phyloP scores from a whole-genome alignment of 2,329 filamentous ascomycete species.

The Ascocoryne sarcoides region DNA sequence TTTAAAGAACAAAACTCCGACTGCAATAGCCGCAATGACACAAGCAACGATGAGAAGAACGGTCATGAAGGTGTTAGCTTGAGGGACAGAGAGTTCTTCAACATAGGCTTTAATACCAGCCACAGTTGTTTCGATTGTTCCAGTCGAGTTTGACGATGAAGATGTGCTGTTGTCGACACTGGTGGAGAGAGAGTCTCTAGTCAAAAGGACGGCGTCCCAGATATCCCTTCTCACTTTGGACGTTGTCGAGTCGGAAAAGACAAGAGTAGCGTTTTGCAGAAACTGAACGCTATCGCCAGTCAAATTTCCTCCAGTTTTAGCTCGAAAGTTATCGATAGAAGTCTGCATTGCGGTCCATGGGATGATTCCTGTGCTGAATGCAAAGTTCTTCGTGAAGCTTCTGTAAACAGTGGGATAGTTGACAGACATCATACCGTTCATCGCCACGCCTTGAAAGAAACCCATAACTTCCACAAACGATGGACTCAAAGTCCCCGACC shows the following conservation, averaged over 20 bases:
- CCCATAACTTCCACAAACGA: conserved; percentile 78
- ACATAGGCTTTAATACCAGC: conserved; percentile 73
- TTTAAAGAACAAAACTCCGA: conserved; percentile 83
- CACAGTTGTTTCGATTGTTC: conserved; percentile 43
- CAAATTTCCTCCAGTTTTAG: conserved; percentile 75
- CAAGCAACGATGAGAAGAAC: conserved; percentile 84
- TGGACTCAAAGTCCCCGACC: conserved; percentile 62
- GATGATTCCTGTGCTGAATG: conserved; percentile 77
- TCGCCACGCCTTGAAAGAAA: conserved; percentile 89
- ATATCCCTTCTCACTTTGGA: background rate
- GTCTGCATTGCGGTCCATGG: conserved; percentile 73
- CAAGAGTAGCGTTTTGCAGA: conserved; percentile 66
- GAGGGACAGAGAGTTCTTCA: conserved; percentile 76
- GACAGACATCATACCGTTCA: conserved; percentile 94
- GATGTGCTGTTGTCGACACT: conserved; percentile 33
- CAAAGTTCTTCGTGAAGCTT: conserved; percentile 89
- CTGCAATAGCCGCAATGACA: conserved; percentile 71
- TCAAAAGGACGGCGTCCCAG: conserved; percentile 38
- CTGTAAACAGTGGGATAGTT: conserved; percentile 80
- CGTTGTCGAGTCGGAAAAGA: conserved; percentile 52
- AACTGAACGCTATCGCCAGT: conserved; percentile 68
- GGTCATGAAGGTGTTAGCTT: conserved; percentile 93
- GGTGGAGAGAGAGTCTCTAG: conserved; percentile 44
- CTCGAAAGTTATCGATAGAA: conserved; percentile 77
- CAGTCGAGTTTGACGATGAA: conserved; percentile 20